These are phyloP conservation scores for Aspergillus novofumigatus DNA, from an alignment of 2,329 filamentous ascomycete species.

Conservation along the genomic window DNA sequence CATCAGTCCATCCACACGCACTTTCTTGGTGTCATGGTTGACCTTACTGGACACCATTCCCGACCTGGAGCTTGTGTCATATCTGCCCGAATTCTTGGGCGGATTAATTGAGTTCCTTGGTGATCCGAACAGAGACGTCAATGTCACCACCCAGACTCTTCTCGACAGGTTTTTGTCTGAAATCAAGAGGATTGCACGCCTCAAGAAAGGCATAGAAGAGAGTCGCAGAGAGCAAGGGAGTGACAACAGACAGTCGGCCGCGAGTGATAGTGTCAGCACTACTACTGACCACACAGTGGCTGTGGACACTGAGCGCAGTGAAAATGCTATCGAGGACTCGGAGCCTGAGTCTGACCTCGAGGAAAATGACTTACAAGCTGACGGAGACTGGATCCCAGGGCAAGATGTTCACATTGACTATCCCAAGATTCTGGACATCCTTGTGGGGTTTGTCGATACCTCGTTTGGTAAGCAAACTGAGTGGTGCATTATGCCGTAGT, in stretches of 20 bases:
- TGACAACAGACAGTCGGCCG: slow-evolving; percentile 66
- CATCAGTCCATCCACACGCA: slow-evolving; percentile 88
- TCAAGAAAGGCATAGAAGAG: slow-evolving; percentile 88
- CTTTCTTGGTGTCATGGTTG: slow-evolving; percentile 95
- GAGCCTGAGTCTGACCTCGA: slow-evolving; percentile 46
- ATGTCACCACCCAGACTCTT: slow-evolving; percentile 82
- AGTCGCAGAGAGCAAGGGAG: slow-evolving; percentile 68
- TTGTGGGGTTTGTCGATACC: slow-evolving; percentile 83
- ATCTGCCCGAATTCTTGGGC: slow-evolving; percentile 84
- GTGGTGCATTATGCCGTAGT: slow-evolving; percentile 22
- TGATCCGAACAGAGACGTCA: slow-evolving; percentile 89
- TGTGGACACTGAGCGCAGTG: slow-evolving; percentile 41
- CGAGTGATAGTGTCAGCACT: slow-evolving; percentile 62
- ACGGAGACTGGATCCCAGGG: slow-evolving; percentile 95
- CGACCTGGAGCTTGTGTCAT: slow-evolving; percentile 89
- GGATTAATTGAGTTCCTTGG: slow-evolving; percentile 89
- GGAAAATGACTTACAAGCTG: slow-evolving; percentile 57
- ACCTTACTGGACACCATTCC: slow-evolving; percentile 93
- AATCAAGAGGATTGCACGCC: slow-evolving; percentile 87
- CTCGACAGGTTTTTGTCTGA: slow-evolving; percentile 87
- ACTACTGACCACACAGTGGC: slow-evolving; percentile 46
- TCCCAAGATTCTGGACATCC: slow-evolving; percentile 82
- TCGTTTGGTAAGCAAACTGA: slow-evolving; percentile 56
- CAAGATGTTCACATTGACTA: slow-evolving; percentile 96
- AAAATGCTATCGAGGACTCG: slow-evolving; percentile 53